phyloP scores from a whole-genome alignment of 257 asterid species.

The Nyctanthes arbortristis region DNA sequence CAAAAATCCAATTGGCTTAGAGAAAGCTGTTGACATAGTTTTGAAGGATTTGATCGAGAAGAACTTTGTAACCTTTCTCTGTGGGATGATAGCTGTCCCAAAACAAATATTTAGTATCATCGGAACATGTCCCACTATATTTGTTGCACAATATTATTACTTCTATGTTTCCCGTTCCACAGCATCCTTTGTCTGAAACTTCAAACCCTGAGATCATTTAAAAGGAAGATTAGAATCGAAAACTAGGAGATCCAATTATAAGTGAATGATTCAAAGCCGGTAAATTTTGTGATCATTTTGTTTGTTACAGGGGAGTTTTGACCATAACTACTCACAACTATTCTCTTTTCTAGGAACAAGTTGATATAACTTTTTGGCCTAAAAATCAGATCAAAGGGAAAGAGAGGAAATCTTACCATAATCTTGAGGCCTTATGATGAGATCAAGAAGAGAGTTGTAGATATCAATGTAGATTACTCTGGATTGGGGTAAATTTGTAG shows the following conservation, averaged over 20 bases:
- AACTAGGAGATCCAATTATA: neutral
- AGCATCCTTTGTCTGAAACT: conserved; percentile 47
- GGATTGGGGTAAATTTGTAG: conserved; percentile 32
- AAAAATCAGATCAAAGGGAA: neutral
- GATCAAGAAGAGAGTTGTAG: conserved; percentile 36
- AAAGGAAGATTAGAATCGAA: neutral
- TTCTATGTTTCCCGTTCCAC: conserved; percentile 50
- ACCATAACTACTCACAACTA: neutral
- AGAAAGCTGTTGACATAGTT: conserved; percentile 25
- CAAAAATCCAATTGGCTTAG: neutral
- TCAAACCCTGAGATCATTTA: conserved; percentile 38
- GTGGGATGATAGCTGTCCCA: conserved; percentile 64
- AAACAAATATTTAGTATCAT: conserved; percentile 39
- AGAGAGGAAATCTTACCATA: conserved; percentile 32
- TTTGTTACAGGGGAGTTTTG: neutral
- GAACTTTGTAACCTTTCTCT: conserved; percentile 36
- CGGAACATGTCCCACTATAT: conserved; percentile 31
- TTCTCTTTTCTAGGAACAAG: neutral
- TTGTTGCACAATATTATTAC: conserved; percentile 34
- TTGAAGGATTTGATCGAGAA: conserved; percentile 21
- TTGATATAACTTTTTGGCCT: neutral
- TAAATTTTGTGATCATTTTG: neutral
- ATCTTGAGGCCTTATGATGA: conserved; percentile 46
- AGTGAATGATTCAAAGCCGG: neutral
- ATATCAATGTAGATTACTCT: conserved; percentile 46